Conservation (phyloP, 768 basidiomycete genomes). For the Solioccasus polychromus region DNA sequence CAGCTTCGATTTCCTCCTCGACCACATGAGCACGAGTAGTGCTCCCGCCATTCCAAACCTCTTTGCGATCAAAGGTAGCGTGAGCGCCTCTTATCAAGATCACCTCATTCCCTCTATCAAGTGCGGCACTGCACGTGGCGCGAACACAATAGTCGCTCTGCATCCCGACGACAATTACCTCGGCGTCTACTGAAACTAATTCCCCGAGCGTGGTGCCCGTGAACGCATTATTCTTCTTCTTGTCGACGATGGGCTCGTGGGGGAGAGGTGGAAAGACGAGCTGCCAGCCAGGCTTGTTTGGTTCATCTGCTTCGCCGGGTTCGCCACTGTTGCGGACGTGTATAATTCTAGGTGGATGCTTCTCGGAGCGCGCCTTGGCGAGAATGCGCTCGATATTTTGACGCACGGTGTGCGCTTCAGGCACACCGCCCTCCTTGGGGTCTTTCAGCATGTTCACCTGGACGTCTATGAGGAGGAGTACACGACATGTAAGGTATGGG, state of each 20-base stretch:
- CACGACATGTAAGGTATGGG: slow-evolving; percentile 31
- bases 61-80: slow-evolving; percentile 64
- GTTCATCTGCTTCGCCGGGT: slow-evolving; percentile 58
- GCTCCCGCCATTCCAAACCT: slow-evolving; percentile 57
- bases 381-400: slow-evolving; percentile 52
- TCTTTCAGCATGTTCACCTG: slow-evolving; percentile 50
- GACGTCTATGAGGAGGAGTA: slow-evolving; percentile 59
- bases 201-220: slow-evolving; percentile 52
- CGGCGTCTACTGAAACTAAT: slow-evolving; percentile 49
- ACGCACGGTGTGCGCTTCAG: slow-evolving; percentile 40
- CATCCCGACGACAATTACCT: slow-evolving; percentile 64
- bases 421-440: slow-evolving; percentile 52
- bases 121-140: slow-evolving; percentile 57
- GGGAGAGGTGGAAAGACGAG: slow-evolving; percentile 52
- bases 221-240: slow-evolving; percentile 70
- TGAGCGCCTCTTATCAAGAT: slow-evolving; percentile 62
- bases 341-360: slow-evolving; percentile 53
- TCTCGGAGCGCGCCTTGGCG: slow-evolving; percentile 44
- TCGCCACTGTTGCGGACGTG: slow-evolving; percentile 70
- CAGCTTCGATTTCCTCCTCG: slow-evolving; percentile 59
- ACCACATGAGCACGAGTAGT: slow-evolving; percentile 50
- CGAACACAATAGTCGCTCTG: slow-evolving; percentile 64
- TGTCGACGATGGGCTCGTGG: slow-evolving; percentile 58
- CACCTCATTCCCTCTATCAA: slow-evolving; percentile 64
- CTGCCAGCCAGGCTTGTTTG: slow-evolving; percentile 54